Evolutionary conservation across 345 rosid genomes (phyloP).

Genomic region (Citrus inodora): DNA sequence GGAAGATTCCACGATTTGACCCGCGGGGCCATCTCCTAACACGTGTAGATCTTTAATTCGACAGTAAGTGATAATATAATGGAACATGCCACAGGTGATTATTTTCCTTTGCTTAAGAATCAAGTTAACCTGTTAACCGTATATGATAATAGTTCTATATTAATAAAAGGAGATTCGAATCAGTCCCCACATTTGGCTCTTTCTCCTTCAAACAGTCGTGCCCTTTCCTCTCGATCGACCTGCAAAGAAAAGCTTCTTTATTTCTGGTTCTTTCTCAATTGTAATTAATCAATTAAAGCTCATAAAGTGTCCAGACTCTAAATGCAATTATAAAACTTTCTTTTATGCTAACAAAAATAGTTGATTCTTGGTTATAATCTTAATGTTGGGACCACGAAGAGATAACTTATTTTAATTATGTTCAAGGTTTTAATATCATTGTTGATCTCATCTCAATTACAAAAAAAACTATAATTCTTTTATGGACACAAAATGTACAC

Average conservation of each 20-base stretch:
- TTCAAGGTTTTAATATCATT: not conserved
- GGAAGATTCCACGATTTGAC: conserved; percentile 28
- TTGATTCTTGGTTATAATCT: not conserved
- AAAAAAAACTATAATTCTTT: not conserved
- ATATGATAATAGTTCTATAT: not conserved
- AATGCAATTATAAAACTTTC: not conserved
- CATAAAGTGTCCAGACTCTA: not conserved
- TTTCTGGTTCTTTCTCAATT: not conserved
- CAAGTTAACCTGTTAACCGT: conserved; percentile 21
- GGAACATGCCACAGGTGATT: not conserved
- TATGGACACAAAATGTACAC: not conserved
- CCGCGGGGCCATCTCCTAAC: not conserved
- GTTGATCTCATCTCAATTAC: not conserved
- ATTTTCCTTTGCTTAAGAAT: conserved; percentile 20
- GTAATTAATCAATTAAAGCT: not conserved
- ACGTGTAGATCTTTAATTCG: conserved; percentile 3
- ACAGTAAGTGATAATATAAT: not conserved
- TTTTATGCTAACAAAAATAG: not conserved
- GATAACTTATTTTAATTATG: not conserved
- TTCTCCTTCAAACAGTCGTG: not conserved
- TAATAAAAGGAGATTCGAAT: conserved; percentile 14
- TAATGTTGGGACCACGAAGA: not conserved
- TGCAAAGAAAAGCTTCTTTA: not conserved
- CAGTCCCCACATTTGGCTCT: conserved; percentile 20
- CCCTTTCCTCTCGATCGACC: conserved; percentile 11